Evolutionary conservation across 2,329 filamentous ascomycete genomes (phyloP).

Genomic region (Tricladium varicosporioides): DNA sequence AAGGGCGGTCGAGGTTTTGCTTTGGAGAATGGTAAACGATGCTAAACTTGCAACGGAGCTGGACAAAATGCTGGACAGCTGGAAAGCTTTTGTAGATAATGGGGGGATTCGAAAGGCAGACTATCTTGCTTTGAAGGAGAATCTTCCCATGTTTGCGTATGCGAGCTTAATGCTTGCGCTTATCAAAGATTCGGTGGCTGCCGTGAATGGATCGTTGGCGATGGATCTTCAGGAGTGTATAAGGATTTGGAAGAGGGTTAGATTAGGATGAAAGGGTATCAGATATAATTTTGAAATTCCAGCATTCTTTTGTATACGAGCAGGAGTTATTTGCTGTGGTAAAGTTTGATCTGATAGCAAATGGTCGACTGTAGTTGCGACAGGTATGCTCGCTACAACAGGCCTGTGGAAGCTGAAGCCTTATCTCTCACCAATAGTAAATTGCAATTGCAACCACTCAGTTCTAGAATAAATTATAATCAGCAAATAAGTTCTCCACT

Average conservation of each 20-base stretch:
- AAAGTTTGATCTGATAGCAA: too few species aligned
- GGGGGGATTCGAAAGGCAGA: slow-evolving; percentile 52
- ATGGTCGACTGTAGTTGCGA: too few species aligned
- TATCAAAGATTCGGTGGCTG: slow-evolving; percentile 45
- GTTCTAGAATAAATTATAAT: too few species aligned
- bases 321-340: too few species aligned
- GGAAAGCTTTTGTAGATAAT: slow-evolving; percentile 54
- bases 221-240: slow-evolving; percentile 56
- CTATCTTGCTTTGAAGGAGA: slow-evolving; percentile 38
- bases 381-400: too few species aligned
- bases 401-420: too few species aligned
- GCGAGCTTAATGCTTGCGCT: slow-evolving; percentile 48
- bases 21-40: slow-evolving; percentile 54
- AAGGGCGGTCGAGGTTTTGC: slow-evolving; percentile 44
- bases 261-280: slow-evolving; percentile 41
- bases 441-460: too few species aligned
- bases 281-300: too few species aligned
- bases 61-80: slow-evolving; percentile 47
- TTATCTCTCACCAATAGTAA: too few species aligned
- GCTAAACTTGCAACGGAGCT: slow-evolving; percentile 41
- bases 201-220: slow-evolving; percentile 46
- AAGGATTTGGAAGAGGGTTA: slow-evolving; percentile 51
- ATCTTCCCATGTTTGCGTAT: slow-evolving; percentile 44
- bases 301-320: too few species aligned
- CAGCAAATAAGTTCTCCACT: too few species aligned